A percentile compares a stretch with the other conserved stretches of the same genome.
These are phyloP conservation scores for Ceratobasidium theobromae DNA, from an alignment of 1,284 basidiomycete species.

Conservation along the genomic window DNA sequence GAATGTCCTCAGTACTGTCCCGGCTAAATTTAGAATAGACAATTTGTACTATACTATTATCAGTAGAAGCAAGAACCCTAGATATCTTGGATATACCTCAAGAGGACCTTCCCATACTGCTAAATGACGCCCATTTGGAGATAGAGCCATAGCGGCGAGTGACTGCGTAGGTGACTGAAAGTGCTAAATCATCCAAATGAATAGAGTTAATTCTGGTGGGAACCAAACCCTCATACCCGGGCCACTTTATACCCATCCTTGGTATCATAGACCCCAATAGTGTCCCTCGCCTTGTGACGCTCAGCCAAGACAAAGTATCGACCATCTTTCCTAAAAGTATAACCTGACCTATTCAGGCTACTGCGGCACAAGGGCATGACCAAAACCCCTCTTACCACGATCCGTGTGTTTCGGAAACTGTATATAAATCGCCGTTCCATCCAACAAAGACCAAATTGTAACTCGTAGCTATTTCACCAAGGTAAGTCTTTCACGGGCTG, in stretches of 20 bases:
- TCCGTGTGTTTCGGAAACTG: slow-evolving; percentile 78
- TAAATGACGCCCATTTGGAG: slow-evolving; percentile 76
- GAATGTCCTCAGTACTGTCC: slow-evolving; percentile 69
- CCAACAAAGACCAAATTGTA: slow-evolving; percentile 75
- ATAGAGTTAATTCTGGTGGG: neutral
- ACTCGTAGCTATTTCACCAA: slow-evolving; percentile 61
- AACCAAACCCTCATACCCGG: slow-evolving; percentile 59
- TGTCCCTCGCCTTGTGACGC: slow-evolving; percentile 82
- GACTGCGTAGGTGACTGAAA: slow-evolving; percentile 78
- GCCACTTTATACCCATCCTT: slow-evolving; percentile 67
- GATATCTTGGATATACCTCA: slow-evolving; percentile 55
- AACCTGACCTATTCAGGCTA: slow-evolving; percentile 51
- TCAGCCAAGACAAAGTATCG: slow-evolving; percentile 81
- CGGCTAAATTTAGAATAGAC: slow-evolving; percentile 71
- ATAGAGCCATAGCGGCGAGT: slow-evolving; percentile 72
- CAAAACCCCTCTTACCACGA: slow-evolving; percentile 51
- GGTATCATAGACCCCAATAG: slow-evolving; percentile 78
- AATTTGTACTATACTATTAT: slow-evolving; percentile 67
- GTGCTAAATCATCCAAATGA: slow-evolving; percentile 54
- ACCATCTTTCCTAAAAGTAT: slow-evolving; percentile 74
- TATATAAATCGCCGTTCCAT: slow-evolving; percentile 69
- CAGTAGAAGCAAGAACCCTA: neutral
- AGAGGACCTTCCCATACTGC: slow-evolving; percentile 82
- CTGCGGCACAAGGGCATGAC: neutral
- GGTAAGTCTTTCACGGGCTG: neutral